Evolutionary conservation across 2,329 filamentous ascomycete species (phyloP).

Genomic region (Beauveria sp.): DNA sequence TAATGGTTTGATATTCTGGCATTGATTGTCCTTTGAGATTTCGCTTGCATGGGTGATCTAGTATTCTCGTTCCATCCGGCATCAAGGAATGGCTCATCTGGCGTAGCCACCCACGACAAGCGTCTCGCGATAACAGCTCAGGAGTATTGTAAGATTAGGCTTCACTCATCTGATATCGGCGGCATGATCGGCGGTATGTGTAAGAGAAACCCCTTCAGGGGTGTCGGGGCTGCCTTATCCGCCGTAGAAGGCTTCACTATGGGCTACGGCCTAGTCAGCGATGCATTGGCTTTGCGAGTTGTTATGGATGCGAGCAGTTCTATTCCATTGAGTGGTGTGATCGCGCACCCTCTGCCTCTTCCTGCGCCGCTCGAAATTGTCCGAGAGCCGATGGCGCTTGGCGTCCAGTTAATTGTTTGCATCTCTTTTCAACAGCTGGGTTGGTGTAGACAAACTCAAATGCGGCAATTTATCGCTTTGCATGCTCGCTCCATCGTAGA

Average conservation of each 20-base stretch:
- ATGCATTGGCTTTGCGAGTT: neutral
- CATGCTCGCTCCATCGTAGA: neutral
- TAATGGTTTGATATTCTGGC: neutral
- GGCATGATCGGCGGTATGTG: constrained; percentile 6
- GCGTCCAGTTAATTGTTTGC: constrained; percentile 1
- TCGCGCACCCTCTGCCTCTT: neutral
- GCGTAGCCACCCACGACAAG: neutral
- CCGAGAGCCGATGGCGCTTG: neutral
- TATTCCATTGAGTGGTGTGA: neutral
- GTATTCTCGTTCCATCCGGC: neutral
- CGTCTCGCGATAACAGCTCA: constrained; percentile 1
- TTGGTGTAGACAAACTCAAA: neutral
- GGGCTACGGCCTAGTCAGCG: constrained; percentile 1
- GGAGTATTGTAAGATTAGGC: neutral
- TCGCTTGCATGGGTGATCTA: neutral
- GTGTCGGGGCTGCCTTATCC: neutral
- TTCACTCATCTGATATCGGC: neutral
- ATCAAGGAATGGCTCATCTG: neutral
- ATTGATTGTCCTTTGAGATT: neutral
- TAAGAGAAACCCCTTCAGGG: constrained; percentile 2
- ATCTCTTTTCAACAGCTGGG: neutral
- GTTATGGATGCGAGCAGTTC: neutral
- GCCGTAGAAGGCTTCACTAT: neutral
- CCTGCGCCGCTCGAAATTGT: constrained; percentile 1
- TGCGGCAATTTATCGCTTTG: neutral